Evolutionary conservation across 2,329 filamentous ascomycete species (phyloP), one percentile per base, ranked within the genome.

Genomic region (Ascochyta rabiei): DNA sequence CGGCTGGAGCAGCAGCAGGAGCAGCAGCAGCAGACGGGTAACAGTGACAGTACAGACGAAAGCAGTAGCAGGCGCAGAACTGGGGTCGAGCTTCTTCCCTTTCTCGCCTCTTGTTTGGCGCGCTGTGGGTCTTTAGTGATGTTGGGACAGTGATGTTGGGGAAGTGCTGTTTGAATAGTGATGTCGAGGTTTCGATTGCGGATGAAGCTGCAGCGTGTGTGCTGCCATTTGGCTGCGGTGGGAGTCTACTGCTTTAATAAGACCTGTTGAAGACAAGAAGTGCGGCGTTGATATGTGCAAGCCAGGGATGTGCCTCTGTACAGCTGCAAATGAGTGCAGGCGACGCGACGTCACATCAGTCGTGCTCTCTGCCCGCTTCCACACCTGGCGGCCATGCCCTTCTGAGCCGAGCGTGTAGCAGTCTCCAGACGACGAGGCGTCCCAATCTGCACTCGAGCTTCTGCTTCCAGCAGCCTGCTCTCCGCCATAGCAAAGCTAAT

Each of bases 141-240:
- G 64, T 54, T 67, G 58, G 33, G 54, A 53, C 71, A 73, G 63
- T 70, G 56, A 71, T 74, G 63, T 66, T 69, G 40, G 47, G 59
- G 51, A 71, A 73, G 62, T 70, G 56, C 71, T 74, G 63, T 66
- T 69, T 39, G 48, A 60, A 69, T 74, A 75, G 59, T 59, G 58
- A 74, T 75, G 71, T 68, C 61, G 53, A 57, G 44, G 33, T 50
- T 44, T 58, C 58, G 43, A 38, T 58, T 59, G 56, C 39, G 61
- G 60, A 65, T 48, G 48, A 56, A 57, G 51, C 61, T 69, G 64
- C 58, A 58, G 66, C 62, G 61, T 51, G 57, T 65, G 63, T 65
- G 50, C 49, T 66, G 58, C 64, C 52, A 45, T 45, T 63, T 63
- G 43, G 44, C 60, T 54, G 51, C 52, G 52, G 53, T 64, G 70